Evolutionary conservation across 495 filamentous ascomycete species (phyloP).

Genomic region (Aspergillus biplanus): DNA sequence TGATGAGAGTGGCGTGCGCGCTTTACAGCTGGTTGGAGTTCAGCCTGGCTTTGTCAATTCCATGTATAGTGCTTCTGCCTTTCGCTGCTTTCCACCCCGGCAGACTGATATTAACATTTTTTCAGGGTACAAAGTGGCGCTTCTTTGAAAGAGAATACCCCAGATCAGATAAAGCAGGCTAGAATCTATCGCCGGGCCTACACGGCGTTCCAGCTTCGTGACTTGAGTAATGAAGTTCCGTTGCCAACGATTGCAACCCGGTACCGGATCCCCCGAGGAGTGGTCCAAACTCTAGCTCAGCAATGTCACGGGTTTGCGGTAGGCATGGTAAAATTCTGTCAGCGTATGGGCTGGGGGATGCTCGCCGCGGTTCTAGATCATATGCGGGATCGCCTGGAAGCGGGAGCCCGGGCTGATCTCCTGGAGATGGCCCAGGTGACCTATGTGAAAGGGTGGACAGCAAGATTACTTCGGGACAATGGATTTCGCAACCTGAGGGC

Average conservation of each 20-base stretch:
- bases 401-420: slow-evolving; percentile 74
- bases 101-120: slow-evolving; percentile 30
- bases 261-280: slow-evolving; percentile 70
- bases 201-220: slow-evolving; percentile 76
- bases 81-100: background rate
- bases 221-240: slow-evolving; percentile 79
- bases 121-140: slow-evolving; percentile 69
- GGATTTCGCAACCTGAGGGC: slow-evolving; percentile 69
- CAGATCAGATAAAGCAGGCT: slow-evolving; percentile 60
- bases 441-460: slow-evolving; percentile 78
- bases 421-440: slow-evolving; percentile 74
- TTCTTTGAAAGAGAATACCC: slow-evolving; percentile 63
- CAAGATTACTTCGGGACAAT: slow-evolving; percentile 76
- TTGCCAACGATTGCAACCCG: slow-evolving; percentile 69
- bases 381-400: slow-evolving; percentile 74
- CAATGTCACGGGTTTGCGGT: slow-evolving; percentile 80
- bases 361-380: slow-evolving; percentile 77
- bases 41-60: slow-evolving; percentile 71
- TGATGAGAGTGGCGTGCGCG: slow-evolving; percentile 72
- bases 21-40: slow-evolving; percentile 69
- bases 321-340: slow-evolving; percentile 76
- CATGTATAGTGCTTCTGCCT: slow-evolving; percentile 54
- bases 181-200: slow-evolving; percentile 79
- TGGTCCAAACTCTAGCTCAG: slow-evolving; percentile 72
- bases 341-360: slow-evolving; percentile 73